Conservation (phyloP, 305 asterid genomes). For the Fraxinus nigra region DNA sequence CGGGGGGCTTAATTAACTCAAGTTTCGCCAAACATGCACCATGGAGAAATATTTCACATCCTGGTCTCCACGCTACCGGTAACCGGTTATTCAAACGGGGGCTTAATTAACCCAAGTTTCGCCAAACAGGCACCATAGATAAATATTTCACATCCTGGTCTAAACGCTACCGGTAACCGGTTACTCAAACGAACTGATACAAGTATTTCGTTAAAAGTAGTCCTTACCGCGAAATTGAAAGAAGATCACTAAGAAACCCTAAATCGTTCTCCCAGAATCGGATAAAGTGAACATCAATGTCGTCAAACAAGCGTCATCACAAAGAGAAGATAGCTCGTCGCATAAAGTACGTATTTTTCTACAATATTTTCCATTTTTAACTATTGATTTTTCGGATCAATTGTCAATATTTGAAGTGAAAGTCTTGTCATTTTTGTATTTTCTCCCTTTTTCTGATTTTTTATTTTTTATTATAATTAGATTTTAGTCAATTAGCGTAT, state of each 20-base stretch:
- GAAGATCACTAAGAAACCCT: constrained; percentile 2
- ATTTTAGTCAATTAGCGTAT: not conserved
- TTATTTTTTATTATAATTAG: not conserved
- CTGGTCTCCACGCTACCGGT: not conserved
- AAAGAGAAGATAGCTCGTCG: constrained; percentile 69
- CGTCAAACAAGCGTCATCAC: constrained; percentile 59
- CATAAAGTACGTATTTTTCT: constrained; percentile 39
- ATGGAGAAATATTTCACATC: not conserved
- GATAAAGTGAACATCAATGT: constrained; percentile 26
- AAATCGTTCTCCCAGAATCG: not conserved
- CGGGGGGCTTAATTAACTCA: not conserved
- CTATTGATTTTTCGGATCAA: not conserved
- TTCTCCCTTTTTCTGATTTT: not conserved
- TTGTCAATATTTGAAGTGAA: not conserved
- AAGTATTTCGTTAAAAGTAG: constrained; percentile 5
- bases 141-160: not conserved
- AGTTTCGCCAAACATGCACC: not conserved
- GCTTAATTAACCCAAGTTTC: not conserved
- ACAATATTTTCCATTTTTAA: not conserved
- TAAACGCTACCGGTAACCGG: not conserved
- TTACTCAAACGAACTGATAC: not conserved
- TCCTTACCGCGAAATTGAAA: constrained; percentile 29
- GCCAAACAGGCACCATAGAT: not conserved
- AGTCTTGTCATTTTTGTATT: not conserved
- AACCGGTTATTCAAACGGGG: not conserved